Percentiles rank a stretch among this genome's conserved stretches.
These are phyloP conservation scores for Cocos nucifera DNA, from an alignment of 176 grass and related monocot species.

Conservation along the genomic window DNA sequence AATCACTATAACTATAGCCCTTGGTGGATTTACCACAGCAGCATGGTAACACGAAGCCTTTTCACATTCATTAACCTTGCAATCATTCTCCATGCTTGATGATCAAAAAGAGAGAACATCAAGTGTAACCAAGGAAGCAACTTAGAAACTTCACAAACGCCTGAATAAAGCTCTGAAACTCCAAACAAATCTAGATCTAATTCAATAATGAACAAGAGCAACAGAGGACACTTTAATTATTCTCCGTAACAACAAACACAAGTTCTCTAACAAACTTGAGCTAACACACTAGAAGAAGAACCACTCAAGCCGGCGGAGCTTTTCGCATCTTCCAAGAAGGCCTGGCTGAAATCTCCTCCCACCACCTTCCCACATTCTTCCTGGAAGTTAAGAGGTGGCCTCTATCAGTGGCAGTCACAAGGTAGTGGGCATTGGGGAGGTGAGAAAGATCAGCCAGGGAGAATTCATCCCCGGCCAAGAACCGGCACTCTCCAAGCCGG, in stretches of 20 bases:
- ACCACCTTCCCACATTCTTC: slow-evolving; percentile 79
- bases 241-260: not conserved
- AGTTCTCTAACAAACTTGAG: not conserved
- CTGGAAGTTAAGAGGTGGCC: slow-evolving; percentile 39
- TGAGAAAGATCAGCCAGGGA: slow-evolving; percentile 72
- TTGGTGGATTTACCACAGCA: not conserved
- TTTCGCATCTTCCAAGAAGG: slow-evolving; percentile 59
- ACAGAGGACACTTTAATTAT: too few relatives aligned
- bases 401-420: slow-evolving; percentile 37
- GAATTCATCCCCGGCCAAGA: slow-evolving; percentile 67
- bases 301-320: slow-evolving; percentile 12
- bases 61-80: too few relatives aligned
- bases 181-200: too few relatives aligned
- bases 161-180: too few relatives aligned
- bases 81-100: too few relatives aligned
- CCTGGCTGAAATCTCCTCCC: slow-evolving; percentile 60
- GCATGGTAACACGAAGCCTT: too few relatives aligned
- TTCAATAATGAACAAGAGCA: too few relatives aligned
- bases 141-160: too few relatives aligned
- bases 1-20: not conserved
- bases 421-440: slow-evolving; percentile 60
- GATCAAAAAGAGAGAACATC: too few relatives aligned
- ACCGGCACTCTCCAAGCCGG: slow-evolving; percentile 54
- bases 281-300: too few relatives aligned
- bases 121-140: too few relatives aligned